These are phyloP conservation scores for Tetrahymena thermophila DNA, from an alignment of 73 alveolate genomes.

Conservation along the genomic window DNA sequence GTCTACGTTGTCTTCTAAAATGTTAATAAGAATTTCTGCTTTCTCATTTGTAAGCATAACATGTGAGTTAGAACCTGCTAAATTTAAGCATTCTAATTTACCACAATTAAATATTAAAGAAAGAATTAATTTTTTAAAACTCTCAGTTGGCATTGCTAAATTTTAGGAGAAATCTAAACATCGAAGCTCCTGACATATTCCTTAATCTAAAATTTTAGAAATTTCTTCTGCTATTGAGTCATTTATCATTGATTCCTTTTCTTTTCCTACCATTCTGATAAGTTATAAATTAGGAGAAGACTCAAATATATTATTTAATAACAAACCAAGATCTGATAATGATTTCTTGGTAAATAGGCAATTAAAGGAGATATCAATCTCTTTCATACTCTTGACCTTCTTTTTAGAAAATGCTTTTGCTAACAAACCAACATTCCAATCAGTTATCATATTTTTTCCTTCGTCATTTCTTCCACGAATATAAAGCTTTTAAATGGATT, in stretches of 20 bases:
- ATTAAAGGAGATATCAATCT: not conserved
- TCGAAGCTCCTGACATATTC: not conserved
- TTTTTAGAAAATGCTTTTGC: not conserved
- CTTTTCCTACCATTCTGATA: not conserved
- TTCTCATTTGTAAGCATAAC: not conserved
- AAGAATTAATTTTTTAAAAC: not conserved
- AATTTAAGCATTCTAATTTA: not conserved
- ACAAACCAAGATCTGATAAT: not conserved
- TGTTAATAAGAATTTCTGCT: not conserved
- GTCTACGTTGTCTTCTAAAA: not conserved
- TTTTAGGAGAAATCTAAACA: not conserved
- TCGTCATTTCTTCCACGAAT: not conserved
- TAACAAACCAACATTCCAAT: not conserved
- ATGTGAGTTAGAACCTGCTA: not conserved
- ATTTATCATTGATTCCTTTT: not conserved
- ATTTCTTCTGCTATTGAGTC: not conserved
- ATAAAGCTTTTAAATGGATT: not conserved
- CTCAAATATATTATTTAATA: not conserved
- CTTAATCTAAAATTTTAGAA: not conserved
- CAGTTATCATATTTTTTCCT: not conserved
- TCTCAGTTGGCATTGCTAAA: not conserved
- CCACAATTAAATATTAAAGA: not conserved
- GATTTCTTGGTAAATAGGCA: not conserved
- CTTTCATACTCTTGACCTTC: not conserved
- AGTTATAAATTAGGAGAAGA: not conserved